Base-by-base conservation (phyloP, 805 yeast genomes). In the Maudiozyma serrabonitensis region DNA sequence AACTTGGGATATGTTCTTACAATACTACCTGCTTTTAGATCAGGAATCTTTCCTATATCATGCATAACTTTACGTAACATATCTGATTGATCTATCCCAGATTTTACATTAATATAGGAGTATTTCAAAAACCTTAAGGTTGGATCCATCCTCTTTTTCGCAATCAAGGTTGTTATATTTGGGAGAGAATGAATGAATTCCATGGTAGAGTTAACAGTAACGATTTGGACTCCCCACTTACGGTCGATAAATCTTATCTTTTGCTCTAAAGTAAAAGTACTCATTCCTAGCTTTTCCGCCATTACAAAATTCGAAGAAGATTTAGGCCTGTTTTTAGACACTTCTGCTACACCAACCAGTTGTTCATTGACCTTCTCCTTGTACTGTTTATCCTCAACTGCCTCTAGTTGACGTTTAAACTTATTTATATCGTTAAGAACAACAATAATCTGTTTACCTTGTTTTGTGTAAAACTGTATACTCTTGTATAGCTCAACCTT, bases 31-130 rank as follows among this genome's bases (percentile, higher is more conserved):
- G 81, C 76, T 48, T 74, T 75, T 2, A 72, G 60, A 9, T 71
- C 73, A 2, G 85, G 81, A 74, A 84, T 73, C 53, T 73, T 68
- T 48, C 78, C 79, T 54, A 84, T 73, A 50, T 82, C 82, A 46
- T 75, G 71, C 26, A 84, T 54, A 48, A 80, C 72, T 54, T 75
- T 75, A 4, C 71, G 53, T 55, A 72, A 75, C 0, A 80, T 73
- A 41, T 76, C 77, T 23, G 65, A 63, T 3, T 68, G 56, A 55
- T 74, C 75, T 12, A 69, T 64, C 0, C 85, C 85, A 6, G 85
- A 79, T 57, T 70, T 75, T 11, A 81, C 67, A 4, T 82, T 81
- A 8, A 84, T 63, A 54, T 78, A 79, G 0, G 83, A 74, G 48
- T 79, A 70, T 38, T 75, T 75, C 50, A 72, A 69, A 58, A 79